Percentiles rank a stretch among this genome's conserved stretches.
Conservation (phyloP, 345 rosid species). For the Salix arbutifolia region DNA sequence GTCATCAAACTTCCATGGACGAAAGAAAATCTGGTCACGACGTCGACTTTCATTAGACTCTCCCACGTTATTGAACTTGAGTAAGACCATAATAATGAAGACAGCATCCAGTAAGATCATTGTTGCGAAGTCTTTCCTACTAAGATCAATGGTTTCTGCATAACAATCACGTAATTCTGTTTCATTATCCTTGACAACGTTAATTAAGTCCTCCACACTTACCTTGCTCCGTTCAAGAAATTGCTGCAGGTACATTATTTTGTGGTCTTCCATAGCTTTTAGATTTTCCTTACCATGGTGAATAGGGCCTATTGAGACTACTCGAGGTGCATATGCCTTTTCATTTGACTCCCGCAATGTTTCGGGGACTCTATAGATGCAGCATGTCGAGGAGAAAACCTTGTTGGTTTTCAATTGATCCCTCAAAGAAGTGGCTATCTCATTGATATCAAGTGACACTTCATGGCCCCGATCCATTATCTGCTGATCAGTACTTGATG, state of each 20-base stretch:
- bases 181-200: background rate
- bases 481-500: background rate
- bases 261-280: constrained; percentile 7
- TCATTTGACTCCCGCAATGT: background rate
- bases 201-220: background rate
- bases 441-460: background rate
- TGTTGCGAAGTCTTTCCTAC: background rate
- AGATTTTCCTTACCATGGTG: background rate
- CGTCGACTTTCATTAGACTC: no score
- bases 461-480: background rate
- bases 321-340: background rate
- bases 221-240: background rate
- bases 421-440: constrained; percentile 1
- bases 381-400: background rate
- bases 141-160: background rate
- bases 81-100: constrained; percentile 1
- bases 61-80: rapidly evolving
- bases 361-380: constrained; percentile 9
- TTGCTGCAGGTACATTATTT: background rate
- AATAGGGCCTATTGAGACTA: background rate
- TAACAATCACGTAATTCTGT: background rate
- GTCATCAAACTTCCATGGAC: rapidly evolving
- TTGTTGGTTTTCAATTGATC: background rate
- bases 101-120: constrained; percentile 7
- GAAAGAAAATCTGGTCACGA: no score